Evolutionary conservation across 495 filamentous ascomycete species (phyloP).

Genomic region (Podospora conica): DNA sequence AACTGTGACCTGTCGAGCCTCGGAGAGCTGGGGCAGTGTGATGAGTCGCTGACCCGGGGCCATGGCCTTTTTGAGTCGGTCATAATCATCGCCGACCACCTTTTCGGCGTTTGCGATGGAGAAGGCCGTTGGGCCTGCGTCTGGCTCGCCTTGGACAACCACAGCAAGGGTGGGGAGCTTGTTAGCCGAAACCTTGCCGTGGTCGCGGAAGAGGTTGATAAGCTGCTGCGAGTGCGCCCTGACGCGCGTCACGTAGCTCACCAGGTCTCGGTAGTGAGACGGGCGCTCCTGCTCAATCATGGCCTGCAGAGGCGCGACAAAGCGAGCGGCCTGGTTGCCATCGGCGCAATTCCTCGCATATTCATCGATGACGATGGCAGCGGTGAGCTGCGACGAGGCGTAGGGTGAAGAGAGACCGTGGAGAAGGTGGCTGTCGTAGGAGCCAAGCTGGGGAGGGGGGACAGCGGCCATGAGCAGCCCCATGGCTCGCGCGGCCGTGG

Average conservation of each 20-base stretch:
- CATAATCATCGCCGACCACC: slow-evolving; percentile 74
- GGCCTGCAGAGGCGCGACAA: slow-evolving; percentile 53
- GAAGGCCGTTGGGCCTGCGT: slow-evolving; percentile 87
- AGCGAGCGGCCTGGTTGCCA: slow-evolving; percentile 37
- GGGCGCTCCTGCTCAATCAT: slow-evolving; percentile 79
- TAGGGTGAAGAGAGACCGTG: slow-evolving; percentile 61
- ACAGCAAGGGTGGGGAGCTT: slow-evolving; percentile 77
- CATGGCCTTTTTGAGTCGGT: slow-evolving; percentile 75
- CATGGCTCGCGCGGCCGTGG: slow-evolving; percentile 76
- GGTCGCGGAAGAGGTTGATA: slow-evolving; percentile 81
- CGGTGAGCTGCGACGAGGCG: slow-evolving; percentile 78
- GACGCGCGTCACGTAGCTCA: slow-evolving; percentile 79
- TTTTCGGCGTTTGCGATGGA: slow-evolving; percentile 81
- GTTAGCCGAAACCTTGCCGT: slow-evolving; percentile 64
- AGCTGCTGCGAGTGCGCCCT: slow-evolving; percentile 86
- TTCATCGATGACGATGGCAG: slow-evolving; percentile 82
- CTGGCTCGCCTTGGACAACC: slow-evolving; percentile 84
- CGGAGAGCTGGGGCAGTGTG: slow-evolving; percentile 63
- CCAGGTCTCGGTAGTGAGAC: slow-evolving; percentile 75
- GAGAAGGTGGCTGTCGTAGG: slow-evolving; percentile 53
- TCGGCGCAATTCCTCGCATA: slow-evolving; percentile 58
- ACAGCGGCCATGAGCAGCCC: slow-evolving; percentile 65
- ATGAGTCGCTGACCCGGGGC: slow-evolving; percentile 78
- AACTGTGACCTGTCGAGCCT: slow-evolving; percentile 62
- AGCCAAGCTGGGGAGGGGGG: slow-evolving; percentile 40